Evolutionary conservation across 352 stramenopile species (phyloP), one percentile per base, ranked within the genome.

Genomic region (Globisporangium cystogenes): DNA sequence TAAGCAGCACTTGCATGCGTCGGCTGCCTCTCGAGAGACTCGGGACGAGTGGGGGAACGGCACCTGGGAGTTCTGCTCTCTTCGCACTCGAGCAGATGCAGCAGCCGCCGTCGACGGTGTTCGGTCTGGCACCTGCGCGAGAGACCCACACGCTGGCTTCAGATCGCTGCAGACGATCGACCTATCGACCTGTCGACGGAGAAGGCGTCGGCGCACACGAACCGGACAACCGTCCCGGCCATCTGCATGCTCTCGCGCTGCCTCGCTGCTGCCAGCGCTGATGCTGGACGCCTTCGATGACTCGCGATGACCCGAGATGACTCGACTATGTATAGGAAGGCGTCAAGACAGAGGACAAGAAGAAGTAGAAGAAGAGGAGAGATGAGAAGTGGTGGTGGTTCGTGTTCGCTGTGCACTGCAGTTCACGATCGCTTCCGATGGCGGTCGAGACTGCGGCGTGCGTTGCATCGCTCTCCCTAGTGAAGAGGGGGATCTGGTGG

Each of bases 71-170:
- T 47, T 31, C 56, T 70, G 48, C 41, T 53, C 20, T 58, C 43
- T 51, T 71, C 64, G 10, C 55, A 53, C 23, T 64, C 56, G 23
- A 74, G 48, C 11, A 69, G 52, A 40, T 64, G 60, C 21, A 63
- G 47, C 47, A 70, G 45, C 18, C 58, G 57, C 33, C 59, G 58
- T 27, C 55, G 62, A 18, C 57, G 57, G 24, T 59, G 53, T 16
- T 61, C 59, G 24, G 37, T 58, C 40, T 58, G 50, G 40, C 55
- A 59, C 20, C 55, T 66, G 33, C 35, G 37, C 16, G 12, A 36
- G 12, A 16, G 10, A 36, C n/a, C n/a, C n/a, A n/a, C n/a, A n/a
- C n/a, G n/a, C n/a, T n/a, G n/a, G n/a, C n/a, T n/a, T n/a, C n/a
- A n/a, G n/a, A n/a, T n/a, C n/a, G n/a, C n/a, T n/a, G n/a, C n/a